Evolutionary conservation across 805 yeast genomes (phyloP).

Genomic region (Lachancea kluyveri): DNA sequence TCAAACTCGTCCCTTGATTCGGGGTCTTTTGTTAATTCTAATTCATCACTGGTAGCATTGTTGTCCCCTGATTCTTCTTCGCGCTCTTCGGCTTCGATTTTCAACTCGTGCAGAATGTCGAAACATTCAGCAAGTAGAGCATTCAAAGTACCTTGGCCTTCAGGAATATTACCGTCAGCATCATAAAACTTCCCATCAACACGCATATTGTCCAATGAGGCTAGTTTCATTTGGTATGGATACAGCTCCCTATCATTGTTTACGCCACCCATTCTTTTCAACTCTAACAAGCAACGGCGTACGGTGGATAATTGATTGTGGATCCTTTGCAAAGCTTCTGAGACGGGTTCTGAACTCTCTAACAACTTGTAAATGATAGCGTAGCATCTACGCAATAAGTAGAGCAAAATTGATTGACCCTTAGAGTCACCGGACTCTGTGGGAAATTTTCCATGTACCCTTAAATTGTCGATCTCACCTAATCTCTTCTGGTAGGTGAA

Average conservation of each 20-base stretch:
- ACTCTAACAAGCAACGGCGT: conserved; percentile 80
- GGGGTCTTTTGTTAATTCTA: conserved; percentile 4
- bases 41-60: conserved; percentile 10
- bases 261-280: conserved; percentile 89
- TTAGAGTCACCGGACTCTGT: conserved; percentile 34
- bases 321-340: conserved; percentile 87
- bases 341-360: conserved; percentile 91
- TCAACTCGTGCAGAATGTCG: conserved; percentile 86
- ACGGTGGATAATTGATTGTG: conserved; percentile 93
- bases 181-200: conserved; percentile 83
- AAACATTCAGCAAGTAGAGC: conserved; percentile 91
- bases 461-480: conserved; percentile 63
- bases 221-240: conserved; percentile 93
- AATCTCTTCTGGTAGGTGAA: conserved; percentile 74
- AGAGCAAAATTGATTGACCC: conserved; percentile 61
- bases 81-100: conserved; percentile 72
- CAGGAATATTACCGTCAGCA: conserved; percentile 85
- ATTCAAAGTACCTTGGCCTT: conserved; percentile 94
- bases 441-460: conserved; percentile 56
- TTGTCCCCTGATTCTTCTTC: conserved; percentile 29
- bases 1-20: conserved; percentile 7
- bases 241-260: conserved; percentile 82
- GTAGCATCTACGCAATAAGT: conserved; percentile 82
- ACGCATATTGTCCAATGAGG: conserved; percentile 80
- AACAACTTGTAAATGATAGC: conserved; percentile 83